phyloP scores from a whole-genome alignment of 2,329 filamentous ascomycete genomes.

The Acrocalymma vagum region DNA sequence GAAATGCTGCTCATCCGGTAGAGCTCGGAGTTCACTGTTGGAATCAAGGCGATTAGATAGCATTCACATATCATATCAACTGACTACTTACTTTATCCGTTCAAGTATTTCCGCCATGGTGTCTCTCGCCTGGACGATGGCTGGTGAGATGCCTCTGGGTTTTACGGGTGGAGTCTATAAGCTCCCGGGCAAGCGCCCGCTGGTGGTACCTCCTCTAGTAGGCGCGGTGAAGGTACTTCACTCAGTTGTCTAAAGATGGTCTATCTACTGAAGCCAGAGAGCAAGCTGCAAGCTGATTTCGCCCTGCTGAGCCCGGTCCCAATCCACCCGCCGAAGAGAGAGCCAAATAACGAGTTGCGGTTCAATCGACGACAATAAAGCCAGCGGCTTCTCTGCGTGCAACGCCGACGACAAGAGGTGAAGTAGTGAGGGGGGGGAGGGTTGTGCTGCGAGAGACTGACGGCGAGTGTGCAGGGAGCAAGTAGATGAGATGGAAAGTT shows the following conservation, averaged over 20 bases:
- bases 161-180: background rate
- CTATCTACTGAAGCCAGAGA: constrained; percentile 7
- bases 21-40: constrained; percentile 45
- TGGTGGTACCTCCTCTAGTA: too few relatives aligned
- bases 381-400: too few relatives aligned
- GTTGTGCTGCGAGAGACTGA: constrained; percentile 5
- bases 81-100: constrained; percentile 41
- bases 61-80: constrained; percentile 10
- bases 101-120: constrained; percentile 45
- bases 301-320: too few relatives aligned
- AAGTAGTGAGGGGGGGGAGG: constrained; percentile 1
- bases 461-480: constrained; percentile 8
- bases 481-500: constrained; percentile 11
- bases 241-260: too few relatives aligned
- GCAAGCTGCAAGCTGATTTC: background rate
- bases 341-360: constrained; percentile 1
- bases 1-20: constrained; percentile 53
- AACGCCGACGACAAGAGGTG: constrained; percentile 3
- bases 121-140: too few relatives aligned
- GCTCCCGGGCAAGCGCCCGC: too few relatives aligned
- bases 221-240: too few relatives aligned
- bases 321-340: background rate
- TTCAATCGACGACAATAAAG: too few relatives aligned
- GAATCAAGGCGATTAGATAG: constrained; percentile 28
- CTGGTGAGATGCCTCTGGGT: too few relatives aligned